Conservation (phyloP, 2,329 filamentous ascomycete species). For the Talaromyces marneffei region DNA sequence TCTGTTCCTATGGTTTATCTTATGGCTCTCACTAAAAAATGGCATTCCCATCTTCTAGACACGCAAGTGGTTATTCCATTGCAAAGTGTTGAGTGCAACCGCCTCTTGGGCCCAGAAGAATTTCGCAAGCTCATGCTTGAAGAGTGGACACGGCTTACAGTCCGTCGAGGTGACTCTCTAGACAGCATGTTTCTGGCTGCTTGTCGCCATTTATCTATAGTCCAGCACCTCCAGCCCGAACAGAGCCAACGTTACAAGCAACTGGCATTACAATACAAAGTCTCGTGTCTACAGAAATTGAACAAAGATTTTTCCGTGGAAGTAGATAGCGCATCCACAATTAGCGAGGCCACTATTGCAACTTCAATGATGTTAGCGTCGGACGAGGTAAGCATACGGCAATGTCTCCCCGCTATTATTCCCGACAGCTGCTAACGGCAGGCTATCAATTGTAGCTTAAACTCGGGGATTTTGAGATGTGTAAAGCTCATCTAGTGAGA, state of each 20-base stretch:
- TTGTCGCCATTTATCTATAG: background rate
- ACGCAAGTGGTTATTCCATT: slow-evolving; percentile 1
- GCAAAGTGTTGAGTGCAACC: background rate
- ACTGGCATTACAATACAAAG: slow-evolving; percentile 2
- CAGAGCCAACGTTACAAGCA: background rate
- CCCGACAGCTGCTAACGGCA: background rate
- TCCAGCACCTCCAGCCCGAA: background rate
- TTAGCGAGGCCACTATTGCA: background rate
- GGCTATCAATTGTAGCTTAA: background rate
- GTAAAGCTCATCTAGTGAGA: background rate
- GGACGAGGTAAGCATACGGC: slow-evolving; percentile 1
- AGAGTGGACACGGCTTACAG: background rate
- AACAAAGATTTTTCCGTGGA: slow-evolving; percentile 4
- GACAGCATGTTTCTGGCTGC: slow-evolving; percentile 4
- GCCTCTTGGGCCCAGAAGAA: background rate
- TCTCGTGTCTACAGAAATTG: background rate
- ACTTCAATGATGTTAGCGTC: slow-evolving; percentile 3
- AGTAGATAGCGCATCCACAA: background rate
- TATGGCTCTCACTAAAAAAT: background rate
- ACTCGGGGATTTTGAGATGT: background rate
- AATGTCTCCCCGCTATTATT: background rate
- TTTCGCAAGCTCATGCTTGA: background rate
- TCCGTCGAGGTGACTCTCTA: background rate
- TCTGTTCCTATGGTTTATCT: background rate
- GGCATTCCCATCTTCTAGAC: background rate